A percentile compares a stretch with the other conserved stretches of the same genome.
These are phyloP conservation scores for Suillus sp. DNA, from an alignment of 768 basidiomycete species.

Conservation along the genomic window DNA sequence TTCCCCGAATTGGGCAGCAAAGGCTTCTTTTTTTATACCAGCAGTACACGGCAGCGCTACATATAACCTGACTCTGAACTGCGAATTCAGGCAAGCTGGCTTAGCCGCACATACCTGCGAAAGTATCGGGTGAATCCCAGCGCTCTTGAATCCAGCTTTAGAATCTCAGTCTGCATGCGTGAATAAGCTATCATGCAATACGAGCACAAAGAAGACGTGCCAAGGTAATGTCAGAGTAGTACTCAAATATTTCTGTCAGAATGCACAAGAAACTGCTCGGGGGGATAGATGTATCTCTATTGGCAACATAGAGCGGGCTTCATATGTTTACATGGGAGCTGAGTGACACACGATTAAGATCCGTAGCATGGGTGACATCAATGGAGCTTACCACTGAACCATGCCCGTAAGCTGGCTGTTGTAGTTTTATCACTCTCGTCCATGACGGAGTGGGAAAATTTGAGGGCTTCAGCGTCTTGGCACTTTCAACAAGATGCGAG, in stretches of 20 bases:
- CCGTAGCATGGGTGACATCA: neutral
- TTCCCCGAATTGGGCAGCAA: too few relatives aligned
- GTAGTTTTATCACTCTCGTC: neutral
- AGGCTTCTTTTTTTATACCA: too few relatives aligned
- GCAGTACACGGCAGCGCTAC: too few relatives aligned
- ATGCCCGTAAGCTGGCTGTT: neutral
- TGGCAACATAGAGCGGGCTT: neutral
- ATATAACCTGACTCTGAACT: too few relatives aligned
- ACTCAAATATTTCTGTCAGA: neutral
- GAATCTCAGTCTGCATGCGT: too few relatives aligned
- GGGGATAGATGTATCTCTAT: neutral
- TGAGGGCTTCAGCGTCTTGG: neutral
- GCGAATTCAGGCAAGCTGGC: too few relatives aligned
- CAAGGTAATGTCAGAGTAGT: neutral
- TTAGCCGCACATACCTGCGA: too few relatives aligned
- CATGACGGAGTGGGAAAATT: neutral
- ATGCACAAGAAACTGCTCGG: neutral
- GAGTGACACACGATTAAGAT: neutral
- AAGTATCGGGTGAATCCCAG: too few relatives aligned
- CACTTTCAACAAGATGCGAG: neutral
- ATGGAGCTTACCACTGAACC: neutral
- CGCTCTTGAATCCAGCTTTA: too few relatives aligned
- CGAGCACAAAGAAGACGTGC: neutral
- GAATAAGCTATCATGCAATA: neutral
- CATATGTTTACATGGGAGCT: neutral